Base-by-base conservation (phyloP, 2,329 filamentous ascomycete species). In the Apiospora sp. region DNA sequence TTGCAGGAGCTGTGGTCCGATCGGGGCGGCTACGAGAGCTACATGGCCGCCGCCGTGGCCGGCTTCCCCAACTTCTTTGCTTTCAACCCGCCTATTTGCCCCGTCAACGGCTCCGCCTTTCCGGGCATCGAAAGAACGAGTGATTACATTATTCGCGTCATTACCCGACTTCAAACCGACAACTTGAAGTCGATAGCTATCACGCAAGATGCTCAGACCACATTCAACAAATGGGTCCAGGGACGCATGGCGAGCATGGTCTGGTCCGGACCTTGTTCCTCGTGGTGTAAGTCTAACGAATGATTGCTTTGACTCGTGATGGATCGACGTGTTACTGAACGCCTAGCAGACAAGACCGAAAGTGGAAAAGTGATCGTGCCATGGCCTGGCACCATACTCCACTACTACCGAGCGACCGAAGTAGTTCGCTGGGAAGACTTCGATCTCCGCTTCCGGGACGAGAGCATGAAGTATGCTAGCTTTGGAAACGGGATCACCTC, bases 61-160 rank as follows among this genome's bases (percentile, higher is more conserved):
- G 70, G 48, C 1, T 68, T 71, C 22, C 70, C 70, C 41, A 71
- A 71, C 27, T 67, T 46, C 27, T 71, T 71, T n/a, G 51, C 24
- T 4, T 67, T 71, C 44, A 68, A 37, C 14, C 41, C 54, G 22
- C 58, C 58, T 14, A 67, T 67, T 8, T 71, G 43, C 19, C 70
- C 58, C 12, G 58, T 71, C 14, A 67, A 51, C 64, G 58, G 27
- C n/a, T 67, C 41, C 4, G 70, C 58, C 10, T 71, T 67, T 67
- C 61, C 61, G 10, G 54, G 70, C 13, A 67, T 67, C 24, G 61
- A 51, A n/a, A 27, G 16, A 19, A n/a, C 41, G 24, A 49, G 41
- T 44, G 44, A 67, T 10, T 71, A 71, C 16, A 49, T 67, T 14
- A 49, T 67, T 1, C 61, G 48, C 27, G 70, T 68, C 54, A 67